phyloP scores from a whole-genome alignment of 768 basidiomycete species.

The Leccinum boreale region DNA sequence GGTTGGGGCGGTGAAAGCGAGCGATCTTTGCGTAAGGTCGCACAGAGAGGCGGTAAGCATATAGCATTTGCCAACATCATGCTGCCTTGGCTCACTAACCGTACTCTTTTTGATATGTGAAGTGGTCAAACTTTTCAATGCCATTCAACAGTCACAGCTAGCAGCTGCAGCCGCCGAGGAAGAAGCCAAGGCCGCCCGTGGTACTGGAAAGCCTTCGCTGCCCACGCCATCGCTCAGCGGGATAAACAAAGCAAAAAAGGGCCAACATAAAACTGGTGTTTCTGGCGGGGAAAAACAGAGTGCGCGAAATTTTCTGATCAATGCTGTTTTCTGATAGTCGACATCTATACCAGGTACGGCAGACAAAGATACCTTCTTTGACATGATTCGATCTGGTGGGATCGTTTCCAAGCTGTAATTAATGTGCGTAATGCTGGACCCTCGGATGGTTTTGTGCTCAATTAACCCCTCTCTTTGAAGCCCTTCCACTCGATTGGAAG shows the following conservation, averaged over 20 bases:
- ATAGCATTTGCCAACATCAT: neutral
- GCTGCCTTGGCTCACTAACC: neutral
- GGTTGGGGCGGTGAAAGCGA: slow-evolving; percentile 89
- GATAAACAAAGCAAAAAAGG: slow-evolving; percentile 47
- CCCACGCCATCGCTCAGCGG: slow-evolving; percentile 58
- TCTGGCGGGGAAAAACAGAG: slow-evolving; percentile 57
- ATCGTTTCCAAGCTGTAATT: slow-evolving; percentile 65
- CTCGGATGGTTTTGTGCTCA: neutral
- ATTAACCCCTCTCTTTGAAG: neutral
- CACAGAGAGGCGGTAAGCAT: slow-evolving; percentile 73
- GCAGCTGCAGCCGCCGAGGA: slow-evolving; percentile 50
- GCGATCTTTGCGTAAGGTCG: slow-evolving; percentile 75
- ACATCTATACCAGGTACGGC: slow-evolving; percentile 42
- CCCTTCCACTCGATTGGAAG: neutral
- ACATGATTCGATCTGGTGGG: slow-evolving; percentile 79
- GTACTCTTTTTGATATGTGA: neutral
- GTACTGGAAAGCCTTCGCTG: slow-evolving; percentile 70
- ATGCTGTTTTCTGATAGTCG: slow-evolving; percentile 1
- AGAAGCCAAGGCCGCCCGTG: slow-evolving; percentile 58
- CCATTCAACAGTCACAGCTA: slow-evolving; percentile 77
- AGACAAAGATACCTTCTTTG: slow-evolving; percentile 73
- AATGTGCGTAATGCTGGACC: neutral
- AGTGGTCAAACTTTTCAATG: slow-evolving; percentile 88
- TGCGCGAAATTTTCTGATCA: slow-evolving; percentile 29
- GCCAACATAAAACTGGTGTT: slow-evolving; percentile 51